Conservation (phyloP, 2,329 filamentous ascomycete genomes). For the Apiospora sp. region DNA sequence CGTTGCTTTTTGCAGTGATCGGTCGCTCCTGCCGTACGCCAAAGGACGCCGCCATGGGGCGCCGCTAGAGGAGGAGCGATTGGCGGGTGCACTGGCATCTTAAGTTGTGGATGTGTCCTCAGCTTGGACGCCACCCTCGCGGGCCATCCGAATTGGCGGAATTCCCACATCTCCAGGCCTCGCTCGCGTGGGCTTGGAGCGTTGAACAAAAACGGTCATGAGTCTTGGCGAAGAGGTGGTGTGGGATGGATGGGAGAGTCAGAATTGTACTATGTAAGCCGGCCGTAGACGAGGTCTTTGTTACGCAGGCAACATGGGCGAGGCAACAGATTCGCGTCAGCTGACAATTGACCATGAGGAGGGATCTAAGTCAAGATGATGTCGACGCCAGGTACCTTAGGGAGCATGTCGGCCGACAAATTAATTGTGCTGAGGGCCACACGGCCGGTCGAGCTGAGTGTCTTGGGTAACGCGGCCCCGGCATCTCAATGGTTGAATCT, state of each 20-base stretch:
- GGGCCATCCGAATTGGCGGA: not conserved
- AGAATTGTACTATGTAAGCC: conserved; percentile 1
- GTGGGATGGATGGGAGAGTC: not conserved
- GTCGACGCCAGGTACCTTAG: not conserved
- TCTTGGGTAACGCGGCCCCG: not conserved
- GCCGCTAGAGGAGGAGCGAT: too few relatives aligned
- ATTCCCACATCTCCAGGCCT: not conserved
- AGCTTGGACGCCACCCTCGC: not conserved
- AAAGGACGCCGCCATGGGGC: not conserved
- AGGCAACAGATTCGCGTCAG: not conserved
- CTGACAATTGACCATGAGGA: not conserved
- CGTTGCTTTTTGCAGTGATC: not conserved
- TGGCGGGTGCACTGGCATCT: not conserved
- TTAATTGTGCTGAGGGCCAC: not conserved
- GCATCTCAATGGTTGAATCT: not conserved
- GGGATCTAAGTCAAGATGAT: conserved; percentile 10
- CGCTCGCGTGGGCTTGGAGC: not conserved
- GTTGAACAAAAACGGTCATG: not conserved
- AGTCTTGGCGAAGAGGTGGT: not conserved
- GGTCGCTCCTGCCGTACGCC: not conserved
- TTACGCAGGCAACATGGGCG: not conserved
- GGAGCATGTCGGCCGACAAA: not conserved
- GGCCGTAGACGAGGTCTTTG: not conserved
- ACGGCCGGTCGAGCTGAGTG: conserved; percentile 2
- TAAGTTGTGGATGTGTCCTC: not conserved